phyloP scores from a whole-genome alignment of 371 early-diverging fungal species.

The Lichtheimia ramosa region DNA sequence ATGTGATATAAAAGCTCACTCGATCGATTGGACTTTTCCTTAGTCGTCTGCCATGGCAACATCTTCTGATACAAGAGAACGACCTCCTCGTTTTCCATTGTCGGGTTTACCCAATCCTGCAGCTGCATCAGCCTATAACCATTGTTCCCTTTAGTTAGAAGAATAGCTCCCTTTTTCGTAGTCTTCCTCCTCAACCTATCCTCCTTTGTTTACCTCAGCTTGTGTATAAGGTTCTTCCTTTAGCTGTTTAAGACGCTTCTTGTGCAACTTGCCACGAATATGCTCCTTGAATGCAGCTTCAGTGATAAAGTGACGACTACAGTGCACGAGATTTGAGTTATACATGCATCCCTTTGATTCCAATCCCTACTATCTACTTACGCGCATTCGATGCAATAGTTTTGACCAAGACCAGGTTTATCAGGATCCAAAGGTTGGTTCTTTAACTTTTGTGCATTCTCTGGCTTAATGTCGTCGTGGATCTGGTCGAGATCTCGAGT shows the following conservation, averaged over 20 bases:
- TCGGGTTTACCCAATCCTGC: slow-evolving; percentile 45
- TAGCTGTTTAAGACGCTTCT: slow-evolving; percentile 70
- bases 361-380: slow-evolving; percentile 28
- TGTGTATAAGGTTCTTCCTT: slow-evolving; percentile 87
- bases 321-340: slow-evolving; percentile 3
- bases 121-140: slow-evolving; percentile 45
- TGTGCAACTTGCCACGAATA: slow-evolving; percentile 48
- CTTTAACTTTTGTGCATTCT: slow-evolving; percentile 61
- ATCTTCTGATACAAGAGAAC: slow-evolving; percentile 26
- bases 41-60: slow-evolving; percentile 35
- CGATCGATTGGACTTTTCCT: neutral
- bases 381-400: slow-evolving; percentile 88
- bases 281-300: slow-evolving; percentile 39
- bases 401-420: slow-evolving; percentile 85
- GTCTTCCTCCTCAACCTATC: neutral
- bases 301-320: slow-evolving; percentile 51
- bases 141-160: neutral
- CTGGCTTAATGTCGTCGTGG: slow-evolving; percentile 80
- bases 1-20: too few species aligned
- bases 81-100: slow-evolving; percentile 47
- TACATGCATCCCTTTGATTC: neutral
- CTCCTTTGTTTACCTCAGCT: slow-evolving; percentile 65
- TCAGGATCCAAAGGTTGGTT: slow-evolving; percentile 78
- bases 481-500: slow-evolving; percentile 91
- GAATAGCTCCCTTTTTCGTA: neutral